Evolutionary conservation across 139 green algal genomes (phyloP).

Genomic region (Haematococcus lacustris): DNA sequence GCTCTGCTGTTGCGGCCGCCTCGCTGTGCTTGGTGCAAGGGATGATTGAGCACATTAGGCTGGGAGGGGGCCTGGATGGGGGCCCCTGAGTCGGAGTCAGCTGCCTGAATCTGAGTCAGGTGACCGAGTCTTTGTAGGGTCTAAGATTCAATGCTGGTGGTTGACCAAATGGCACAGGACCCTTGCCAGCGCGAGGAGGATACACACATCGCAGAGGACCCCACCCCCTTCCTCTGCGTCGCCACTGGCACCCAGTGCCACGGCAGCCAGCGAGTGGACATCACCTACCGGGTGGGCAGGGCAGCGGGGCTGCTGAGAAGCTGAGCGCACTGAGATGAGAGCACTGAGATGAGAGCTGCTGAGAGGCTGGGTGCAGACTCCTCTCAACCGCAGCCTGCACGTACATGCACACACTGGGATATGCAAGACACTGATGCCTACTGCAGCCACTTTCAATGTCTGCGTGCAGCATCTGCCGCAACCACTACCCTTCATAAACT

Average conservation of each 20-base stretch:
- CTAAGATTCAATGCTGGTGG: background rate
- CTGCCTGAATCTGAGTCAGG: background rate
- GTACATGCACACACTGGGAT: no score
- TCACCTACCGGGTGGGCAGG: no score
- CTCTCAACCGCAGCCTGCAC: no score
- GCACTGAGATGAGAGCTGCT: no score
- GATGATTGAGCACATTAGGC: background rate
- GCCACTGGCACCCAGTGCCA: conserved; percentile 14
- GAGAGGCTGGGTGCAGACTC: no score
- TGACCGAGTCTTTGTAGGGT: background rate
- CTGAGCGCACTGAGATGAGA: no score
- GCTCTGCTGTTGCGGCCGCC: background rate
- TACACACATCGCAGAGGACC: background rate
- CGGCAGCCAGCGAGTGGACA: conserved; percentile 8
- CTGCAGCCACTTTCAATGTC: no score
- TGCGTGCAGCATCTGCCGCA: no score
- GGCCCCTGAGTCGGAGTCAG: no score
- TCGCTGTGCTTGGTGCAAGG: background rate
- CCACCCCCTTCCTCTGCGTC: conserved; percentile 16
- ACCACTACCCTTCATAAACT: no score
- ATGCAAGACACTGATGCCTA: no score
- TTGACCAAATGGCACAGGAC: conserved; percentile 1
- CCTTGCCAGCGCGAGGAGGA: background rate
- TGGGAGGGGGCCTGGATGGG: background rate
- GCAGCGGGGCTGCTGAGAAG: no score